Conservation (phyloP, 2,329 filamentous ascomycete genomes). For the Fusarium fujikuroi region DNA sequence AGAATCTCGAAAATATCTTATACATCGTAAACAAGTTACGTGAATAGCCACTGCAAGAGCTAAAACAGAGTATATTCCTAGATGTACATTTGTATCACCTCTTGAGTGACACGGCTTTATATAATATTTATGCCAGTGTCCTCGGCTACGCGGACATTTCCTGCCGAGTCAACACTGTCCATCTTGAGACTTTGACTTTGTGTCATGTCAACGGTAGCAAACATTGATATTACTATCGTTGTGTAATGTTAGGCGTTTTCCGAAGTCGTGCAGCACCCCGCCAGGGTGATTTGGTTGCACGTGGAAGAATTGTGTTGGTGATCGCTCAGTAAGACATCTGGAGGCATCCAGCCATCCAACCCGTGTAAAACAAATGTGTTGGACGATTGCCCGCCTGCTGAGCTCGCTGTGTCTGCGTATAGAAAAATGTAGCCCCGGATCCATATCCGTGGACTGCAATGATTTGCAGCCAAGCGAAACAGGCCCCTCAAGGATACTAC, state of each 20-base stretch:
- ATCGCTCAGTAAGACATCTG: not conserved
- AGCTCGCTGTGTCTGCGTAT: conserved; percentile 7
- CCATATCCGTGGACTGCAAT: conserved; percentile 25
- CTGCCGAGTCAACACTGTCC: not conserved
- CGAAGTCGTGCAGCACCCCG: not conserved
- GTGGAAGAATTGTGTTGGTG: not conserved
- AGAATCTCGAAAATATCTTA: not conserved
- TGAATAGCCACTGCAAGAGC: not conserved
- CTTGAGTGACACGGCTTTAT: not conserved
- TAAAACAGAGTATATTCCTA: not conserved
- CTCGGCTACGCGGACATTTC: not conserved
- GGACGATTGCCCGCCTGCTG: not conserved
- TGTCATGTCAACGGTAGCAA: not conserved
- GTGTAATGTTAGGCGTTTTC: conserved; percentile 1
- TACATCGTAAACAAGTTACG: not conserved
- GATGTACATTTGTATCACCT: not conserved
- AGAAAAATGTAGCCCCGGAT: conserved; percentile 20
- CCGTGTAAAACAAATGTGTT: not conserved
- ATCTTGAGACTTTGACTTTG: not conserved
- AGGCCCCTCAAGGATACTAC: conserved; percentile 17
- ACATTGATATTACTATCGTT: not conserved
- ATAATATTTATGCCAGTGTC: not conserved
- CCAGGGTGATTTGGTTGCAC: not conserved
- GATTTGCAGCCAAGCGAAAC: conserved; percentile 41
- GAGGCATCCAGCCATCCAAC: not conserved